Conservation (phyloP, 2,329 filamentous ascomycete species). For the Lecanicillium sp. region DNA sequence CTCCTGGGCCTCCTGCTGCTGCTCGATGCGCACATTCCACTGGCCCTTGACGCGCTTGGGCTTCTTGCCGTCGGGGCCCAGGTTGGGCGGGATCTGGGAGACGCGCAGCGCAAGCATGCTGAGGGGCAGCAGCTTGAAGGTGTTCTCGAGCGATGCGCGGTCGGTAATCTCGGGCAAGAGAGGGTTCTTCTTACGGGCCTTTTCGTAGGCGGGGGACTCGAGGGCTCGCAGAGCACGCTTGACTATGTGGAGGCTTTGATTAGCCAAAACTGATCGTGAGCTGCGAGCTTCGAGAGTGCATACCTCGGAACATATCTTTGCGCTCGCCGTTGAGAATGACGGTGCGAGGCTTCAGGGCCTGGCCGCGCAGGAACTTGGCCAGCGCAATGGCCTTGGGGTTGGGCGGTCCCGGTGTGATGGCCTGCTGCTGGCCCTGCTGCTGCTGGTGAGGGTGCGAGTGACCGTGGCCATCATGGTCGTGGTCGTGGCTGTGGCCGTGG, state of each 20-base stretch:
- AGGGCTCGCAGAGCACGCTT: conserved; percentile 92
- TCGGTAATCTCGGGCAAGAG: conserved; percentile 83
- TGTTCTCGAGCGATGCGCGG: conserved; percentile 81
- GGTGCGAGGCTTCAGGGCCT: conserved; percentile 83
- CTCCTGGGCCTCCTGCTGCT: conserved; percentile 83
- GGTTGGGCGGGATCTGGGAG: conserved; percentile 64
- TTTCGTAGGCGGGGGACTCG: conserved; percentile 81
- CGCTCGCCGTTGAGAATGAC: conserved; percentile 93
- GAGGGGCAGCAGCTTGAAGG: conserved; percentile 90
- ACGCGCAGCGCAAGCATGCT: conserved; percentile 92
- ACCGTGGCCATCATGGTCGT: conserved; percentile 23
- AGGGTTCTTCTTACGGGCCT: conserved; percentile 83
- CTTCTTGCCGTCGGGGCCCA: conserved; percentile 59
- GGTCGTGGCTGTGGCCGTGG: conserved; percentile 25
- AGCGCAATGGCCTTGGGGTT: conserved; percentile 85
- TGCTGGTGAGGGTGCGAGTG: conserved; percentile 30
- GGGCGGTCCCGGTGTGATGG: conserved; percentile 71
- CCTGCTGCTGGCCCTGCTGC: conserved; percentile 50
- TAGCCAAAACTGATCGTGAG: background rate
- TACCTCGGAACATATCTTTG: conserved; percentile 97
- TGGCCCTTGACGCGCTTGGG: conserved; percentile 89
- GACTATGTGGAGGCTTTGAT: conserved; percentile 48
- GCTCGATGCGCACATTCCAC: conserved; percentile 93
- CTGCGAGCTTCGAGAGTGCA: conserved; percentile 9
- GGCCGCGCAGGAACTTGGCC: conserved; percentile 76